Base-by-base conservation (phyloP, 306 rosid genomes). In the Sphenostylis stenocarpa region DNA sequence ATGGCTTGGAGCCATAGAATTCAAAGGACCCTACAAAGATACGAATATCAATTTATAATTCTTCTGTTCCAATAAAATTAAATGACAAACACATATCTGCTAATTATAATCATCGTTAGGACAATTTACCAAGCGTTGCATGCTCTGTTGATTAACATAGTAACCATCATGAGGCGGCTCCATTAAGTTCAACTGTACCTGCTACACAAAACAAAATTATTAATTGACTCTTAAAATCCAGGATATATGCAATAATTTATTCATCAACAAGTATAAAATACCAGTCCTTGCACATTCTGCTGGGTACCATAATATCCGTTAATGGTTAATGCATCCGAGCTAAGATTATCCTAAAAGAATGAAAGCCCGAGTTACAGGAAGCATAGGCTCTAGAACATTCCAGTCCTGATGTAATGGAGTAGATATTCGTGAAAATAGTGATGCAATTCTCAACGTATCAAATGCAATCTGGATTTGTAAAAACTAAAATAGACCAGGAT, bases 251-350 rank as follows among this genome's bases (percentile, higher is more conserved):
- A 72, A 47, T 38, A 52, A 75, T 73, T 36, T 41, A 51, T 39
- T 19, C 26, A 33, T 43, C 72, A 9, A 67, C 44, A 57, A 57
- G 55, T 52, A 67, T 33, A 77, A 72, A 20, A 72, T 89, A 93
- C 96, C 98, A 93, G 87, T 82, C 96, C 98, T 85, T 87, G 97
- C 77, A 91, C 93, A 82, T 88, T 91, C 81, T 88, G 98, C 75
- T 89, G 98, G 56, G 90, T 70, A 21, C 96, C 91, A 72, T 89
- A 93, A 80, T 87, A 93, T 85, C 96, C 98, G 75, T 76, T 87
- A 60, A 89, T 87, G 68, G 87, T 75, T 69, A 93, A 84, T 75
- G 89, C 84, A 12, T 91, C 94, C 5, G 96, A 84, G 85, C 89
- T 86, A 57, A 90, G 80, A 73, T 84, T 77, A 70, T 87, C 96